phyloP scores from a whole-genome alignment of 495 filamentous ascomycete species.

The Aspergillus mulundensis region DNA sequence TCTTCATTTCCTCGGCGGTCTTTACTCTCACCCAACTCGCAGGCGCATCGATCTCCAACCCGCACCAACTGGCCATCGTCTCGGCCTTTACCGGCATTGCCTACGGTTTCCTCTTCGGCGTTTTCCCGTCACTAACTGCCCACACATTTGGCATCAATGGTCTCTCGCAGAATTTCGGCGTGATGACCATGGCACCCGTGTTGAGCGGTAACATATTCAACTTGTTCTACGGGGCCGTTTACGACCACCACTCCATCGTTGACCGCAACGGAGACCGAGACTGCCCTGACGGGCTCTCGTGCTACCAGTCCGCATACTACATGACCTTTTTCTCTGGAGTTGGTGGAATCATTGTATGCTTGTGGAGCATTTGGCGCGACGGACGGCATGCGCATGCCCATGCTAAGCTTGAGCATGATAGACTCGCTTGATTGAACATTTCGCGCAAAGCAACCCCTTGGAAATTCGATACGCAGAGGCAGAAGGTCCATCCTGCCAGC shows the following conservation, averaged over 20 bases:
- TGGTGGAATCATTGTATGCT: slow-evolving; percentile 61
- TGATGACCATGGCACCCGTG: slow-evolving; percentile 84
- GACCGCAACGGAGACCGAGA: slow-evolving; percentile 61
- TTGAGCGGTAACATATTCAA: slow-evolving; percentile 90
- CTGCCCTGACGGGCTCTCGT: slow-evolving; percentile 75
- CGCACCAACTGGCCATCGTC: slow-evolving; percentile 69
- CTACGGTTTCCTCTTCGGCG: slow-evolving; percentile 93
- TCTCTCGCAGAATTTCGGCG: slow-evolving; percentile 90
- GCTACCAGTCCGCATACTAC: slow-evolving; percentile 78
- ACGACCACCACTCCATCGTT: slow-evolving; percentile 73
- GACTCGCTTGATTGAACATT: slow-evolving; percentile 35
- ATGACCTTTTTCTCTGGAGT: slow-evolving; percentile 75
- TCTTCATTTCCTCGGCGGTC: slow-evolving; percentile 69
- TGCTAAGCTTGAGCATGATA: slow-evolving; percentile 34
- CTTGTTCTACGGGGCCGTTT: slow-evolving; percentile 71
- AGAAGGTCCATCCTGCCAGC: too few species aligned
- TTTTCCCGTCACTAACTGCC: slow-evolving; percentile 86
- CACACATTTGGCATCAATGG: slow-evolving; percentile 89
- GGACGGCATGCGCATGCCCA: slow-evolving; percentile 25
- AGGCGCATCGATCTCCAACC: slow-evolving; percentile 75
- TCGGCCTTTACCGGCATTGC: slow-evolving; percentile 81
- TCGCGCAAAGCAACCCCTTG: too few species aligned
- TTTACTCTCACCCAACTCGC: slow-evolving; percentile 79
- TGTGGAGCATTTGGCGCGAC: slow-evolving; percentile 77
- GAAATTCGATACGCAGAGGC: too few species aligned